These are phyloP conservation scores for Aureobasidium sp. DNA, from an alignment of 2,329 filamentous ascomycete species.

Conservation along the genomic window DNA sequence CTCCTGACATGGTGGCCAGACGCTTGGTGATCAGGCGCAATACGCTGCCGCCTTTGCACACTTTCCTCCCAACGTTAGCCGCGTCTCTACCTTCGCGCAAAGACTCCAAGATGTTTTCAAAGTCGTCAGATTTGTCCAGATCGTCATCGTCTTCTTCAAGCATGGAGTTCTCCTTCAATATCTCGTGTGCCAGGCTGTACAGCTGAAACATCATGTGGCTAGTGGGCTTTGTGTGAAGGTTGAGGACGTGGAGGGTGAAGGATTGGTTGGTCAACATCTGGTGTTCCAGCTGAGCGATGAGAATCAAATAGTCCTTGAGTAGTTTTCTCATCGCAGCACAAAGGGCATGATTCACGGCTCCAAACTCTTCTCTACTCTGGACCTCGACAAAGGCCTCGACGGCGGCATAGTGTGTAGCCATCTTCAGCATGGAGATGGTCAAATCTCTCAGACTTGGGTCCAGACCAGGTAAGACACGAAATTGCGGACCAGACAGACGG, in stretches of 20 bases:
- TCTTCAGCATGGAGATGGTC: constrained; percentile 80
- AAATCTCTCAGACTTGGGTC: constrained; percentile 89
- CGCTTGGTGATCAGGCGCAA: constrained; percentile 78
- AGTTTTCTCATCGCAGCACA: constrained; percentile 91
- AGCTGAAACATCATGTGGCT: constrained; percentile 87
- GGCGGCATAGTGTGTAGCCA: constrained; percentile 88
- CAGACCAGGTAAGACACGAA: constrained; percentile 71
- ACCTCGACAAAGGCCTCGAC: constrained; percentile 91
- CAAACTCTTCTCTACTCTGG: constrained; percentile 86
- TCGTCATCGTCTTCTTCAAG: constrained; percentile 64
- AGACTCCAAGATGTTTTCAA: constrained; percentile 88
- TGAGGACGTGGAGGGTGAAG: constrained; percentile 89
- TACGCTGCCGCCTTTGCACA: constrained; percentile 96
- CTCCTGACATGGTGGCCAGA: constrained; percentile 83
- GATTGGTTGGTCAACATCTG: constrained; percentile 81
- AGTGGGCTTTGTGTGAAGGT: constrained; percentile 83
- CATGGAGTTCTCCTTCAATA: constrained; percentile 80
- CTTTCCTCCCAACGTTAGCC: constrained; percentile 77
- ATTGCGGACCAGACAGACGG: constrained; percentile 72
- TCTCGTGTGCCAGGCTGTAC: constrained; percentile 78
- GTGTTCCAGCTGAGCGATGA: constrained; percentile 88
- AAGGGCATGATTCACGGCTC: constrained; percentile 88
- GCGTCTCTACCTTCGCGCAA: constrained; percentile 80
- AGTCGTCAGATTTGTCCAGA: constrained; percentile 62
- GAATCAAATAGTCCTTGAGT: constrained; percentile 85